Conservation (phyloP, 164 flowering plant species). For the Paratinospora sagittata region DNA sequence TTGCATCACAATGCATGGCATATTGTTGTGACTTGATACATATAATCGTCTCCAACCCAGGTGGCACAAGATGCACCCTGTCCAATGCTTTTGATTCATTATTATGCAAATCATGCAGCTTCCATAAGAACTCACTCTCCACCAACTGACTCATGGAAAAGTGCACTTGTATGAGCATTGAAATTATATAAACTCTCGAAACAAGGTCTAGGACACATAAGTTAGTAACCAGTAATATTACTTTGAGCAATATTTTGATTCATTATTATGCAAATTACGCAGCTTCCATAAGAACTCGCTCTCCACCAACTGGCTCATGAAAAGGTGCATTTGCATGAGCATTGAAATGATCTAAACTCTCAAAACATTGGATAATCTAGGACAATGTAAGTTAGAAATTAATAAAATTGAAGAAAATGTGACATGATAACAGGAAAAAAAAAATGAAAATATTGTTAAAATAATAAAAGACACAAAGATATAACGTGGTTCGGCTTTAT, state of each 20-base stretch:
- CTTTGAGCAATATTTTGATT: constrained; percentile 20
- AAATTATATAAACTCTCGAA: too few species aligned
- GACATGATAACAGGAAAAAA: not conserved
- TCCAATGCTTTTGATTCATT: constrained; percentile 54
- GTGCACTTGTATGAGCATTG: not conserved
- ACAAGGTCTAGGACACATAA: too few species aligned
- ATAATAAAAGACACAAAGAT: too few species aligned
- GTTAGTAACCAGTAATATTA: too few species aligned
- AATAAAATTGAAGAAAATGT: not conserved
- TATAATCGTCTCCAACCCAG: constrained; percentile 42
- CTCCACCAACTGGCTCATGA: constrained; percentile 61
- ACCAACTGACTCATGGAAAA: constrained; percentile 48
- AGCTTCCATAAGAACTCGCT: constrained; percentile 58
- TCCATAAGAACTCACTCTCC: constrained; percentile 64
- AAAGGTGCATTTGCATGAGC: constrained; percentile 3
- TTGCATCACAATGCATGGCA: constrained; percentile 82
- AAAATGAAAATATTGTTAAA: not conserved
- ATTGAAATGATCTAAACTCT: constrained; percentile 7
- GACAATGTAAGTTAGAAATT: not conserved
- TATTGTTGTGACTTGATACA: constrained; percentile 56
- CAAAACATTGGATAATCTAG: not conserved
- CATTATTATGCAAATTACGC: constrained; percentile 60
- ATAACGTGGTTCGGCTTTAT: too few species aligned
- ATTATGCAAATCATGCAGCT: constrained; percentile 61
- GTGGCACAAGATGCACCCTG: constrained; percentile 56